Percentiles rank a stretch among this genome's conserved stretches.
Conservation (phyloP, 257 asterid species). For the Nicotiana otophora region DNA sequence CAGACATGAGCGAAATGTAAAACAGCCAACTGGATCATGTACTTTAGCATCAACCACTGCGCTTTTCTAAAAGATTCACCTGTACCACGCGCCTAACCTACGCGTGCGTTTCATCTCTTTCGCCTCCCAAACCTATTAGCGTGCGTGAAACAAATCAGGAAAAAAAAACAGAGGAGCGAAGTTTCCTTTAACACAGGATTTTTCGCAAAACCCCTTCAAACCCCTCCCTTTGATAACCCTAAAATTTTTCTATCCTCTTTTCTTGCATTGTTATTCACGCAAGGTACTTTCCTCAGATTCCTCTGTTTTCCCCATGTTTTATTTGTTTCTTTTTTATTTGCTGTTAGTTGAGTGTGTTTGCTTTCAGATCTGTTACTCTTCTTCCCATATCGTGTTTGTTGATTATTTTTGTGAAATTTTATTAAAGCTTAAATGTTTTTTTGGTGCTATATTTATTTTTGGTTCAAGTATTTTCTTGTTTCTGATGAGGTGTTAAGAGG, state of each 20-base stretch:
- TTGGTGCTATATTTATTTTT: background rate
- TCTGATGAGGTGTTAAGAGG: constrained; percentile 1
- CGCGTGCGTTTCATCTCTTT: constrained; percentile 11
- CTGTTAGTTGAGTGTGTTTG: constrained; percentile 5
- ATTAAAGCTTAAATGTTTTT: background rate
- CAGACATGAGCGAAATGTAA: constrained; percentile 15
- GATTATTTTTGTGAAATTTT: background rate
- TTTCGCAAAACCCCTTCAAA: constrained; percentile 11
- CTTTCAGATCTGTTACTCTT: constrained; percentile 32
- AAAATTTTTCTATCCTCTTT: background rate
- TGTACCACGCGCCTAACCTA: constrained; percentile 16
- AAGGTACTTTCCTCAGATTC: constrained; percentile 4
- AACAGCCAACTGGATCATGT: constrained; percentile 21
- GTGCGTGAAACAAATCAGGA: constrained; percentile 21
- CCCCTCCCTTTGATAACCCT: background rate
- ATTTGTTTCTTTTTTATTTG: background rate
- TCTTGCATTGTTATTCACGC: background rate
- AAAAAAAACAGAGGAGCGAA: constrained; percentile 15
- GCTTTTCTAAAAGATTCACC: constrained; percentile 12
- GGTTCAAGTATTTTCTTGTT: constrained; percentile 1
- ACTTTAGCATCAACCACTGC: constrained; percentile 23
- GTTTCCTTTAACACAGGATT: background rate
- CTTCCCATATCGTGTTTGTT: background rate
- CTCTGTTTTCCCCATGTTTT: background rate
- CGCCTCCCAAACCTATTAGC: constrained; percentile 12